Evolutionary conservation across 2,329 filamentous ascomycete genomes (phyloP).

Genomic region (Trichoderma cornu-damae): DNA sequence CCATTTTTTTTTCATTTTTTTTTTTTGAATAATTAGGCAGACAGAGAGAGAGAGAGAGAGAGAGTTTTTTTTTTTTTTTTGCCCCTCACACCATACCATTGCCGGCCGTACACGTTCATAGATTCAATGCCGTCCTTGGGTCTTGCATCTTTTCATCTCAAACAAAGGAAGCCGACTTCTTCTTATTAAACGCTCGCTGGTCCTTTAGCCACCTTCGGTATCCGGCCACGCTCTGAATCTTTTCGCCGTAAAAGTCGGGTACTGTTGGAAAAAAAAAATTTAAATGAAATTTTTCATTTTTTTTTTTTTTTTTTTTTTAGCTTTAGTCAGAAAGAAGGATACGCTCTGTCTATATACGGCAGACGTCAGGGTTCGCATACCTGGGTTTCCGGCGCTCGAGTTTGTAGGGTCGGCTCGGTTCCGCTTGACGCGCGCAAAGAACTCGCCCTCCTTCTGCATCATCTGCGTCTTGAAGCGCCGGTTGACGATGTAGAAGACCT

Average conservation of each 20-base stretch:
- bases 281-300: neutral
- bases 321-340: too few relatives aligned
- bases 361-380: slow-evolving; percentile 33
- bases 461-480: slow-evolving; percentile 67
- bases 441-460: slow-evolving; percentile 84
- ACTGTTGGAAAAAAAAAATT: slow-evolving; percentile 42
- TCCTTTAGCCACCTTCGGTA: slow-evolving; percentile 97
- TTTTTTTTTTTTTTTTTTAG: too few relatives aligned
- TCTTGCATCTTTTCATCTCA: slow-evolving; percentile 31
- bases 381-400: slow-evolving; percentile 83
- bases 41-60: neutral
- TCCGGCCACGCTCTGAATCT: slow-evolving; percentile 86
- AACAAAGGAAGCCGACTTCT: slow-evolving; percentile 68
- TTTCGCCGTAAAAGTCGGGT: slow-evolving; percentile 97
- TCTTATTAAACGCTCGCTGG: slow-evolving; percentile 93
- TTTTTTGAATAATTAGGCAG: too few relatives aligned
- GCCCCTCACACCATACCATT: neutral
- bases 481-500: slow-evolving; percentile 72
- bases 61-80: neutral
- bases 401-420: slow-evolving; percentile 86
- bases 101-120: neutral
- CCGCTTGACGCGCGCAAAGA: slow-evolving; percentile 86
- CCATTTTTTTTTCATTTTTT: too few relatives aligned
- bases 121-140: slow-evolving; percentile 26
- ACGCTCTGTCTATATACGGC: too few relatives aligned